Evolutionary conservation across 192 early-diverging fungal species (phyloP).

Genomic region (Gorgonomyces haynaldii): DNA sequence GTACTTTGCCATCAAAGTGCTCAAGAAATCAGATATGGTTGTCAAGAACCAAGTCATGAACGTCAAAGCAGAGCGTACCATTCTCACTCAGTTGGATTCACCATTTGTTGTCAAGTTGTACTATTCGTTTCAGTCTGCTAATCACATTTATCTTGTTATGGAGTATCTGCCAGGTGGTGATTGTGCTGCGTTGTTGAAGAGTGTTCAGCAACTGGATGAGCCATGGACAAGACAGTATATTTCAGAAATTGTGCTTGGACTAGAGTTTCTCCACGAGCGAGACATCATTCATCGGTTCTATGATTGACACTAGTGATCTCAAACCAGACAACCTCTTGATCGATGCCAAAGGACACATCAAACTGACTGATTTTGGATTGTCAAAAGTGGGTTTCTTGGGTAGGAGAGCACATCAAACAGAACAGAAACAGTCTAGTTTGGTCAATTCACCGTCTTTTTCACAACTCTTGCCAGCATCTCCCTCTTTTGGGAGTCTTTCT

Average conservation of each 20-base stretch:
- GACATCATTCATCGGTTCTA: constrained; percentile 68
- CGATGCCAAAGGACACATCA: constrained; percentile 71
- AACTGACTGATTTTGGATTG: constrained; percentile 81
- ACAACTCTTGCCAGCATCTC: not conserved
- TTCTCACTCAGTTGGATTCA: constrained; percentile 74
- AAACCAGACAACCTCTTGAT: constrained; percentile 81
- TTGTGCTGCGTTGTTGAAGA: constrained; percentile 74
- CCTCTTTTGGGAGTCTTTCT: not conserved
- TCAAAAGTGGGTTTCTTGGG: constrained; percentile 74
- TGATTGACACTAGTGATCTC: constrained; percentile 44
- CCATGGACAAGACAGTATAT: constrained; percentile 80
- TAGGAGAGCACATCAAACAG: constrained; percentile 32
- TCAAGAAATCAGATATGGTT: constrained; percentile 79
- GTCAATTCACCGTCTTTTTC: too few relatives aligned
- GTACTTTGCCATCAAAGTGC: constrained; percentile 79
- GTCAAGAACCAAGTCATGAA: constrained; percentile 87
- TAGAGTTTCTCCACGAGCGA: constrained; percentile 66
- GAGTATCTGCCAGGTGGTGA: constrained; percentile 85
- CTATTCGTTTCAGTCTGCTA: constrained; percentile 72
- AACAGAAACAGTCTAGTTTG: not conserved
- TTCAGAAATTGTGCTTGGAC: constrained; percentile 66
- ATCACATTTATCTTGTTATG: constrained; percentile 77
- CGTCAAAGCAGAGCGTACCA: constrained; percentile 80
- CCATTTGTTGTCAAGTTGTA: constrained; percentile 77
- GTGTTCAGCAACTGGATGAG: constrained; percentile 56